Percentiles rank a stretch among this genome's conserved stretches.
These are phyloP conservation scores for Ampelocalamus luodianensis DNA, from an alignment of 176 grass and related monocot species.

Conservation along the genomic window DNA sequence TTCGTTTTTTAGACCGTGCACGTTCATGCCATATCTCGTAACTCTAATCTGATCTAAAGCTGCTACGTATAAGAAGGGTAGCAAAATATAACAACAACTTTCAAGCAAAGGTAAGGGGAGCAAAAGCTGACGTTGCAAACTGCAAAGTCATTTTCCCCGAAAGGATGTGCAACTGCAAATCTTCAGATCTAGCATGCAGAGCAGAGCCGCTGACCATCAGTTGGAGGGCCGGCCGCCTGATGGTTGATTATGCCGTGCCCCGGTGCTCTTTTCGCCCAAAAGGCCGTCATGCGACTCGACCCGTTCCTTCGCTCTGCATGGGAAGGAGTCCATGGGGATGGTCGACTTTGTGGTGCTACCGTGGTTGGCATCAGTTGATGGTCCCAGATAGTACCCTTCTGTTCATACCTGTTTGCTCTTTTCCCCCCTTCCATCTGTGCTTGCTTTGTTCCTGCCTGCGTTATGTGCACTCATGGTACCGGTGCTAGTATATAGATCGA, in stretches of 20 bases:
- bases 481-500: too few relatives aligned
- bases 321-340: neutral
- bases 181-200: neutral
- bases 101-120: neutral
- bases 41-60: too few relatives aligned
- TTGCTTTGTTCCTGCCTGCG: too few relatives aligned
- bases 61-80: too few relatives aligned
- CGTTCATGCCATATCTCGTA: too few relatives aligned
- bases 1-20: too few relatives aligned
- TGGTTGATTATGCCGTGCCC: neutral
- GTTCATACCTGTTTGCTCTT: too few relatives aligned
- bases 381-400: too few relatives aligned
- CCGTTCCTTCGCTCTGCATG: neutral
- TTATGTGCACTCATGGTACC: too few relatives aligned
- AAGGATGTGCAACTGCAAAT: neutral
- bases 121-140: neutral
- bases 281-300: neutral
- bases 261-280: neutral
- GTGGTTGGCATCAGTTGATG: too few relatives aligned
- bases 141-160: neutral
- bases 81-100: neutral
- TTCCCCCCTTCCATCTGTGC: too few relatives aligned
- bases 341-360: too few relatives aligned
- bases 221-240: neutral
- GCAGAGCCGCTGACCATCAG: neutral